A percentile compares a stretch with the other conserved stretches of the same genome.
phyloP scores from a whole-genome alignment of 805 yeast genomes.

The Jamesozyma hellenica region DNA sequence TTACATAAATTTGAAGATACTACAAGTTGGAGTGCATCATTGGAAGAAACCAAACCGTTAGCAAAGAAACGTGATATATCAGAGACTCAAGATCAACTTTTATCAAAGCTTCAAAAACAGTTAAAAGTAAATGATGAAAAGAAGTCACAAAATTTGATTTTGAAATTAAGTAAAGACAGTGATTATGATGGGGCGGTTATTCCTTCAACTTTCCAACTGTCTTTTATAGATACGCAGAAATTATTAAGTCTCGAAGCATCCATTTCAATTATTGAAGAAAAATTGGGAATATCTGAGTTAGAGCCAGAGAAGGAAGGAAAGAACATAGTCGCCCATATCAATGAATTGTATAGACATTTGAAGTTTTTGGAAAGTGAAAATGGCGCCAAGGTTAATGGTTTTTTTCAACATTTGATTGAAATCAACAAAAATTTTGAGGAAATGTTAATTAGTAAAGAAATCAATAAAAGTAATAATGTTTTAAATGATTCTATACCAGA shows the following conservation, averaged over 20 bases:
- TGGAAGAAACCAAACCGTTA: no score
- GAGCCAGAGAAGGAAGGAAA: constrained; percentile 3
- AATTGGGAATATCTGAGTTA: constrained; percentile 8
- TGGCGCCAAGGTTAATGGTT: constrained; percentile 7
- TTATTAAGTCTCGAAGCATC: constrained; percentile 11
- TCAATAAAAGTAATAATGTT: constrained; percentile 8
- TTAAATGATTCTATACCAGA: neutral
- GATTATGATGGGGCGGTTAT: neutral
- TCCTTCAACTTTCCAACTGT: constrained; percentile 2
- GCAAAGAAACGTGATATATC: no score
- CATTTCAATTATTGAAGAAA: constrained; percentile 14
- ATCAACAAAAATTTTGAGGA: constrained; percentile 24
- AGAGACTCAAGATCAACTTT: no score
- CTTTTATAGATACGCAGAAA: constrained; percentile 7
- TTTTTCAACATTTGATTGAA: constrained; percentile 15
- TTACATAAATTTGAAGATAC: no score
- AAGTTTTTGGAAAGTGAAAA: constrained; percentile 22
- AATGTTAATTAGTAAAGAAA: constrained; percentile 11
- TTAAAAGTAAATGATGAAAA: neutral
- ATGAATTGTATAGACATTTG: constrained; percentile 24
- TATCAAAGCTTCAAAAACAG: no score
- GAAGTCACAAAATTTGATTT: neutral
- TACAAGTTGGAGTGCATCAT: no score
- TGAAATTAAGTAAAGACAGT: neutral
- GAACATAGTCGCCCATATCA: constrained; percentile 19